Evolutionary conservation across 352 stramenopile species (phyloP).

Genomic region (Phytopythium aichiense): DNA sequence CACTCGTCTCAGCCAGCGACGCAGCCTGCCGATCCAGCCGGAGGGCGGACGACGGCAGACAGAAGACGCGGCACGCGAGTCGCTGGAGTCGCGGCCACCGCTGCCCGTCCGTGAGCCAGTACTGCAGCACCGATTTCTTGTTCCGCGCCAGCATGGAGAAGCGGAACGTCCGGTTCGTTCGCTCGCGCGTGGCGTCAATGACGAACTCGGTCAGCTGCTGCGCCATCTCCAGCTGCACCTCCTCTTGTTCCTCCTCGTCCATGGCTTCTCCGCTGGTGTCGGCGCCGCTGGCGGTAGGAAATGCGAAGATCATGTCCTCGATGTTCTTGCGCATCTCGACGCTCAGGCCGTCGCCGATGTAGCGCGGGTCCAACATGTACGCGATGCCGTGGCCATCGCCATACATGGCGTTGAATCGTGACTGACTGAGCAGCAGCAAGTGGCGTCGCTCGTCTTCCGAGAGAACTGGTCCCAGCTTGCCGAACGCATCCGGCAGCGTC

Average conservation of each 20-base stretch:
- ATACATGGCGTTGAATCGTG: conserved; percentile 37
- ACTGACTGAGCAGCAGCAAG: conserved; percentile 18
- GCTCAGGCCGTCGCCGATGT: conserved; percentile 11
- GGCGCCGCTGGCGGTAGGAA: conserved; percentile 4
- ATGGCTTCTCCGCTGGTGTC: background rate
- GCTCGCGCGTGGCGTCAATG: conserved; percentile 21
- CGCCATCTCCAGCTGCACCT: conserved; percentile 17
- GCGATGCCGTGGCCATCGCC: conserved; percentile 36
- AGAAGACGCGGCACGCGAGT: conserved; percentile 22
- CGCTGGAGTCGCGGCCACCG: conserved; percentile 26
- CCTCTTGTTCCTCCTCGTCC: background rate
- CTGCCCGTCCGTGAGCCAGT: conserved; percentile 26
- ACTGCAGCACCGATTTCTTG: conserved; percentile 31
- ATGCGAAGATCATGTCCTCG: conserved; percentile 27
- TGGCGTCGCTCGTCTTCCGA: conserved; percentile 9
- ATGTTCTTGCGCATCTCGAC: conserved; percentile 26
- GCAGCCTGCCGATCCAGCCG: background rate
- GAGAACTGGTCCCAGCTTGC: conserved; percentile 2
- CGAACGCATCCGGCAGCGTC: conserved; percentile 16
- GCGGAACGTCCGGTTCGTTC: conserved; percentile 15
- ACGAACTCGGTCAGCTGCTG: conserved; percentile 32
- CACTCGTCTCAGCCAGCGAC: background rate
- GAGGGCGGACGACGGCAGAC: conserved; percentile 16
- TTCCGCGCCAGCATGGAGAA: conserved; percentile 22
- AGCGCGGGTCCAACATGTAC: conserved; percentile 32